Evolutionary conservation across 192 early-diverging fungal genomes (phyloP).

Genomic region (Rhizoclosmatium globosum): DNA sequence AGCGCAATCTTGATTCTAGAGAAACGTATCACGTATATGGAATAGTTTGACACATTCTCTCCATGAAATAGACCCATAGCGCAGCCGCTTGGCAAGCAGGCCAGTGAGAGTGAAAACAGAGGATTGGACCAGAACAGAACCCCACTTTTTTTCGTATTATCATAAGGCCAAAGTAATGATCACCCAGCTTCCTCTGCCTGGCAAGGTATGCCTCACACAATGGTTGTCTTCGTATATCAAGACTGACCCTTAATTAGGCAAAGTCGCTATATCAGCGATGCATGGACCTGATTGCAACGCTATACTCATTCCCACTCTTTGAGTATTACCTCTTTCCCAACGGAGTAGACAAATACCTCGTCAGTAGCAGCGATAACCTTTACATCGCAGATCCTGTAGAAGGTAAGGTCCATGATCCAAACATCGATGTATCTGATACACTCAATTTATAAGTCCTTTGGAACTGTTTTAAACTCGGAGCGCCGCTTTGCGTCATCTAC

Average conservation of each 20-base stretch:
- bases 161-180: no score
- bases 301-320: slow-evolving; percentile 60
- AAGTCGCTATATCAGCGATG: slow-evolving; percentile 57
- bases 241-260: neutral
- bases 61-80: no score
- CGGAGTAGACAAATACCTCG: slow-evolving; percentile 43
- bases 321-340: slow-evolving; percentile 63
- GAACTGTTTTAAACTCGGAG: slow-evolving; percentile 31
- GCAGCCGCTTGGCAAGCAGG: no score
- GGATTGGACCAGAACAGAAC: no score
- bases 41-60: no score
- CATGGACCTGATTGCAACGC: slow-evolving; percentile 56
- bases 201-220: no score
- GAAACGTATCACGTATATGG: no score
- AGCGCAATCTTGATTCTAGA: no score
- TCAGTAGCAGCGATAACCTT: slow-evolving; percentile 25
- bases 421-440: slow-evolving; percentile 25
- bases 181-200: no score
- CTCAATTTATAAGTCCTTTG: neutral
- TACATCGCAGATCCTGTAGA: slow-evolving; percentile 51
- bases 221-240: no score
- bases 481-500: slow-evolving; percentile 57
- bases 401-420: slow-evolving; percentile 55
- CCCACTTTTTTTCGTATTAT: no score
- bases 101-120: no score